Conservation (phyloP, 2,329 filamentous ascomycete species). For the Aspergillus sp. region DNA sequence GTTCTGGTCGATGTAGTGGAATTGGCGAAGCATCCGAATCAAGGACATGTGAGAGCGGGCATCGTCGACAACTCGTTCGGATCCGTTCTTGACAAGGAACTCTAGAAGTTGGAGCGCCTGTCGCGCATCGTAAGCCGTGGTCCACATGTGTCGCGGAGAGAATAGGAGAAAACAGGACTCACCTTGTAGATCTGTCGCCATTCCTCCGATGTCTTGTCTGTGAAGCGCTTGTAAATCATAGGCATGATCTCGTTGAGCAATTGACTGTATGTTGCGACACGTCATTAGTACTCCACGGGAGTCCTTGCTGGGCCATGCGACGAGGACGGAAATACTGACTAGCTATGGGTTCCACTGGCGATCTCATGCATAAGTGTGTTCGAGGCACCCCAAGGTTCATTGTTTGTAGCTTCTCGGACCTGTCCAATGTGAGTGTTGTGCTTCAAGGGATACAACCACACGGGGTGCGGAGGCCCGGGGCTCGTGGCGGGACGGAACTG, state of each 20-base stretch:
- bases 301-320: conserved; percentile 6
- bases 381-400: conserved; percentile 92
- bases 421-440: conserved; percentile 41
- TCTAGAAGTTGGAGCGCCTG: conserved; percentile 86
- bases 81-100: conserved; percentile 96
- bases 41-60: conserved; percentile 92
- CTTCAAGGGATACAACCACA: conserved; percentile 1
- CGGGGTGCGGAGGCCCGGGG: conserved; percentile 7
- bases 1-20: conserved; percentile 93
- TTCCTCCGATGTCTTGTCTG: conserved; percentile 95
- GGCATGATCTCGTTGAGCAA: conserved; percentile 99
- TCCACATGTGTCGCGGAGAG: not conserved
- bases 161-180: conserved; percentile 6
- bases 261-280: conserved; percentile 62
- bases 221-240: conserved; percentile 99
- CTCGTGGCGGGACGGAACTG: conserved; percentile 9
- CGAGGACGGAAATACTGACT: conserved; percentile 61
- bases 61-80: conserved; percentile 95
- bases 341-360: conserved; percentile 95
- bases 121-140: not conserved
- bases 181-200: conserved; percentile 99
- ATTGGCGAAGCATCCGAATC: conserved; percentile 97
- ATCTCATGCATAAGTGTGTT: conserved; percentile 94
- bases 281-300: conserved; percentile 15
- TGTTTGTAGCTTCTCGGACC: conserved; percentile 98